Base-by-base conservation (phyloP, 2,329 filamentous ascomycete genomes). In the Colletotrichum tropicicola region DNA sequence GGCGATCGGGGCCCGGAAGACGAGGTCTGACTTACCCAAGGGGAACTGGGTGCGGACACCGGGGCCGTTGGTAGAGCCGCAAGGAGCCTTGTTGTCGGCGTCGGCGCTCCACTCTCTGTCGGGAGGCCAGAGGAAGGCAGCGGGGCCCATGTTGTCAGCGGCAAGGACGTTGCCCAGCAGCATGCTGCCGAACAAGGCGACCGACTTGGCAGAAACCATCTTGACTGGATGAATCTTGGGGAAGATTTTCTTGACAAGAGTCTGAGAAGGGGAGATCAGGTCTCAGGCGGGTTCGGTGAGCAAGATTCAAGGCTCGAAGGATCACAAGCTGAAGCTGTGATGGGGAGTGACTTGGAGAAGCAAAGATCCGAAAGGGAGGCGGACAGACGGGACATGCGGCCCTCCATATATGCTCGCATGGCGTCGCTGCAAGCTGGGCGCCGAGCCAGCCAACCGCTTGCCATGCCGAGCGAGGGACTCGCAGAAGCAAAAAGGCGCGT, bases 121-220 rank as follows among this genome's bases (percentile, higher is more conserved):
- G 13, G 79, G 71, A 4, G 87, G 87, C 54, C 87, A 90, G 74
- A 89, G 77, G 71, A 90, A 88, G 9, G 84, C 85, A 19, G 86
- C 85, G 7, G 86, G 86, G 10, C 86, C 87, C 77, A 81, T 80
- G 32, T 75, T 72, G n/a, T 73, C 68, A 19, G 56, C 55, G 35
- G 49, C 59, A 25, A 59, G 57, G 55, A 60, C 54, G 37, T 58
- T 61, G 59, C 58, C 64, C 27, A 67, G 27, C 49, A 68, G 63
- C 58, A 65, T 65, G 51, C 48, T 51, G 35, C 57, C 61, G 35
- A 61, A 55, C 43, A 61, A 17, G 30, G 59, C 47, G 49, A 58
- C 44, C 25, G 51, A 62, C 55, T 57, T 61, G 63, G 52, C 35
- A 30, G 63, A 68, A 39, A 68, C 63, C 66, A 68, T 68, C 45